Conservation (phyloP, 179 eudicot species). For the Kewa caespitosa region DNA sequence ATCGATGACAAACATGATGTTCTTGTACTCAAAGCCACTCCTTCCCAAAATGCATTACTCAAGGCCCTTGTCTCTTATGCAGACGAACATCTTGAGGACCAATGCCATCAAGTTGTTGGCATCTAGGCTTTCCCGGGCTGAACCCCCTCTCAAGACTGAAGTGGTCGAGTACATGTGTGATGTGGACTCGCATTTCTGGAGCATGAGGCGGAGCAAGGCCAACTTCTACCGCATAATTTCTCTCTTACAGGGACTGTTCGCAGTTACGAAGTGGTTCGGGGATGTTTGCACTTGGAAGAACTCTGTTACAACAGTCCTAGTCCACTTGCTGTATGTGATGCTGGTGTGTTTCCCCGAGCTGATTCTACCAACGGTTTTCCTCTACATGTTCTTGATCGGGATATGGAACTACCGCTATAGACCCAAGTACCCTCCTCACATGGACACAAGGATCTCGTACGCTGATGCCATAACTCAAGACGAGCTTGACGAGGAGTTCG, state of each 20-base stretch:
- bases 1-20: constrained; percentile 56
- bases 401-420: constrained; percentile 71
- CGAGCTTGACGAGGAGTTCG: constrained; percentile 90
- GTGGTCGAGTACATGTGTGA: constrained; percentile 83
- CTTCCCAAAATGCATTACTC: constrained; percentile 87
- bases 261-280: constrained; percentile 62
- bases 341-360: constrained; percentile 72
- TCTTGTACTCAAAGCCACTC: constrained; percentile 56
- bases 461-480: constrained; percentile 60
- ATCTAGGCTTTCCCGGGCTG: constrained; percentile 65
- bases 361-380: constrained; percentile 65
- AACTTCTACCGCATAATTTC: constrained; percentile 64
- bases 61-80: constrained; percentile 52
- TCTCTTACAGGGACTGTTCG: constrained; percentile 54
- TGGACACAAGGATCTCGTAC: constrained; percentile 67
- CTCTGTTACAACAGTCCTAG: constrained; percentile 62
- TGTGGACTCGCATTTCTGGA: constrained; percentile 78
- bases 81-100: constrained; percentile 55
- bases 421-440: constrained; percentile 71
- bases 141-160: constrained; percentile 76
- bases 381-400: constrained; percentile 82
- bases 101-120: constrained; percentile 64
- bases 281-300: constrained; percentile 78
- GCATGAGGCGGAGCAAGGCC: constrained; percentile 90
- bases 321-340: constrained; percentile 63